These are phyloP conservation scores for Podospora pseudoanserina DNA, from an alignment of 495 filamentous ascomycete genomes.

Conservation along the genomic window DNA sequence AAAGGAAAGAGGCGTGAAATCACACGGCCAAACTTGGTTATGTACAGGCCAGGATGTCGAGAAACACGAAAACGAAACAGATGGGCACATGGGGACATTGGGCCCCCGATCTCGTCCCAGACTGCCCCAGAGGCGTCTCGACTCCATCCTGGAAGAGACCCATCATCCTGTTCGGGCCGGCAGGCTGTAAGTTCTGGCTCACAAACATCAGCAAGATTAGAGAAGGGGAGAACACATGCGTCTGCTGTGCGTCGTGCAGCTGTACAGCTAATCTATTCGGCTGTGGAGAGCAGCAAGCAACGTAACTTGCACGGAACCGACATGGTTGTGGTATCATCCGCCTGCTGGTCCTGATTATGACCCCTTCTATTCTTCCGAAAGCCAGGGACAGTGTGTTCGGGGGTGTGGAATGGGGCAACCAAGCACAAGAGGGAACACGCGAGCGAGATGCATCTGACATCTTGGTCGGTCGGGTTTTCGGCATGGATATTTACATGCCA, in stretches of 20 bases:
- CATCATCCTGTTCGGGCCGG: background rate
- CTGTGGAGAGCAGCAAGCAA: background rate
- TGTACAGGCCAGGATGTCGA: constrained; percentile 3
- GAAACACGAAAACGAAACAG: constrained; percentile 6
- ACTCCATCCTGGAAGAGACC: background rate
- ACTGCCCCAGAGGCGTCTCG: background rate
- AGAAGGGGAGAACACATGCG: background rate
- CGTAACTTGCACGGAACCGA: background rate
- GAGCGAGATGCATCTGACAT: constrained; percentile 10
- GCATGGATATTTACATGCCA: background rate
- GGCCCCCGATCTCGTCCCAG: constrained; percentile 1
- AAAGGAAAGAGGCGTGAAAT: constrained; percentile 9
- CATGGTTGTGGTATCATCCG: constrained; percentile 6
- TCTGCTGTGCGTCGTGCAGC: background rate
- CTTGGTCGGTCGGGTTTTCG: background rate
- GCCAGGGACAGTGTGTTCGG: constrained; percentile 3
- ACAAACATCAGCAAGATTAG: background rate
- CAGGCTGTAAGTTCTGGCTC: background rate
- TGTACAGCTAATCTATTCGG: background rate
- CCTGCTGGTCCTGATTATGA: background rate
- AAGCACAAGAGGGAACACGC: constrained; percentile 9
- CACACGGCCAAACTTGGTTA: constrained; percentile 12
- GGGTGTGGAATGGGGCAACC: background rate
- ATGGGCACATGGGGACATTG: background rate
- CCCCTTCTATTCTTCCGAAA: constrained; percentile 8